Evolutionary conservation across 768 basidiomycete species (phyloP), one percentile per base, ranked within the genome.

Genomic region (Boletus fagicola): DNA sequence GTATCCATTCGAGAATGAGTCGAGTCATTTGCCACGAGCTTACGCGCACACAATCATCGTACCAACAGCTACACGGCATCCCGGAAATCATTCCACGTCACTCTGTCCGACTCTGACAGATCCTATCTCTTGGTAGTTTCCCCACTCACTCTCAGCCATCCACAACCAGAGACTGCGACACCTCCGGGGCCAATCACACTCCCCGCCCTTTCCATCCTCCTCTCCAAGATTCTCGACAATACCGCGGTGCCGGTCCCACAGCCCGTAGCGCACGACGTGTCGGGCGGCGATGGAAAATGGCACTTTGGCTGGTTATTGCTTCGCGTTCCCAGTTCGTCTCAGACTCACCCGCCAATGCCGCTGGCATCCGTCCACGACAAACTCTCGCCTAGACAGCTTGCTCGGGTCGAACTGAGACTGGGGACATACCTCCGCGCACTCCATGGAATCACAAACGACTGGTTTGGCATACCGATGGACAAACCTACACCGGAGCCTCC

Each of bases 361-460:
- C 28, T 73, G 75, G 24, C 69, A 68, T 54, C 77, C 77, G 51
- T 76, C 76, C 64, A 65, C 65, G 33, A 59, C 68, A 33, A 65
- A 70, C 52, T 74, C 55, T 75, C 75, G 3, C 69, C 72, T 4
- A 62, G 74, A 22, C 77, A 83, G 44, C 68, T 67, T 4, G 64
- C 78, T 4, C 70, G 77, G 20, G 64, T 90, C 54, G 85, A 90
- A 56, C 75, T 87, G n/a, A 75, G 78, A 51, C 73, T 88, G 2
- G 90, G 89, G 8, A 69, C 76, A 35, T 76, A 82, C 63, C 78
- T 90, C 38, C 81, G 80, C 7, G 77, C 83, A 55, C 73, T 89
- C n/a, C 89, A 91, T 64, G 76, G 70, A 12, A 77, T 88, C n/a
- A 85, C 87, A 65, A 89, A 88, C 73, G 87, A 90, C 65, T 90